Conservation (phyloP, 1,139 yeast genomes). For the Candida freyschussii region DNA sequence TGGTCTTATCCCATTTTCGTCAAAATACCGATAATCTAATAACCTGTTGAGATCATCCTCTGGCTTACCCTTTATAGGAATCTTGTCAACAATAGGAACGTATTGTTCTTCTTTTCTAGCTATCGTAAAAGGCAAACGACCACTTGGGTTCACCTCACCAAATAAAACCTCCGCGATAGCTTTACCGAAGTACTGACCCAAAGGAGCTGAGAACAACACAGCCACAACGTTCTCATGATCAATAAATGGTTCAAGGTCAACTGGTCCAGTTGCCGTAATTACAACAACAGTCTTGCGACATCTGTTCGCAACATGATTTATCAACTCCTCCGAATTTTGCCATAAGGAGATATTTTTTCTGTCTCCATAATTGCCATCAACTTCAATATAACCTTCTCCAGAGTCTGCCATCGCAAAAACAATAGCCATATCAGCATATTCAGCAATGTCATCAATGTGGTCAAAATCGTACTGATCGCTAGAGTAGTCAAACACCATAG, state of each 20-base stretch:
- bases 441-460: conserved; percentile 40
- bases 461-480: conserved; percentile 42
- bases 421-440: conserved; percentile 46
- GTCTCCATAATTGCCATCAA: conserved; percentile 60
- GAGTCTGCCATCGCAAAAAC: conserved; percentile 49
- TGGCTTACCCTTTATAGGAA: conserved; percentile 38
- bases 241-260: conserved; percentile 54
- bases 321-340: conserved; percentile 57
- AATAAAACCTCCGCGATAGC: conserved; percentile 47
- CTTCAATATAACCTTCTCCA: conserved; percentile 56
- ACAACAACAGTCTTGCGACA: conserved; percentile 54
- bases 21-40: conserved; percentile 55
- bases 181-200: conserved; percentile 51
- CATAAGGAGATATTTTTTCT: conserved; percentile 51
- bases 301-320: conserved; percentile 41
- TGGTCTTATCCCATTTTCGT: conserved; percentile 50
- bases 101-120: conserved; percentile 53
- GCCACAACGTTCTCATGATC: conserved; percentile 55
- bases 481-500: conserved; percentile 41
- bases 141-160: conserved; percentile 59
- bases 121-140: conserved; percentile 58
- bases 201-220: conserved; percentile 50
- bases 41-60: conserved; percentile 44
- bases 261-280: conserved; percentile 56
- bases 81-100: conserved; percentile 42